Base-by-base conservation (phyloP, 108 stramenopile species). In the Schizochytrium sp. region DNA sequence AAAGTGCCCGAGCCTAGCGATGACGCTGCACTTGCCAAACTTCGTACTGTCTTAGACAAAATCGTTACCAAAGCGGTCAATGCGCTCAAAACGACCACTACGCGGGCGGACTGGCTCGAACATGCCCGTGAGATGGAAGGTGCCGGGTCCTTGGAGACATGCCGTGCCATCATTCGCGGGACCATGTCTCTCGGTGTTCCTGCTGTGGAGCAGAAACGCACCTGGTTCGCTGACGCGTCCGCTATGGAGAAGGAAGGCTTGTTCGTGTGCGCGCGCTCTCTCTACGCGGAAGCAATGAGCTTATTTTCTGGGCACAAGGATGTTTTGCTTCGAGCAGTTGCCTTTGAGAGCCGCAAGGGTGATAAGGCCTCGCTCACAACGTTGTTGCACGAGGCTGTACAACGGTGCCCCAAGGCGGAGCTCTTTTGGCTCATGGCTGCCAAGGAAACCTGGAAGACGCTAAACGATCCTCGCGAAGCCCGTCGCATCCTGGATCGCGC, bases 221-320 rank as follows among this genome's bases (percentile, higher is more conserved):
- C 97, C 3, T 98, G 98, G 99, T 91, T 96, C 29, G 97, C 97
- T n/a, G 99, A 99, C 91, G 99, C 99, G 21, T 96, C 95, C 60
- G 94, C 90, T 21, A 91, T 94, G 23, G 83, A 95, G 51, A 90
- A 93, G 5, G 87, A 95, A 5, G 96, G 95, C 58, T 92, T 92
- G 4, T 90, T 98, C 0, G 93, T 94, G 34, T 97, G 97, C 12
- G 97, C 98, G 53, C 92, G 97, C 57, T 97, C 97, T 8, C 95
- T 97, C 72, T 90, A 95, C 87, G 95, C 95, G 10, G 94, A 96
- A 88, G 95, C 96, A 21, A 88, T 98, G 60, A 89, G 91, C 23
- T 83, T 89, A 14, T 98, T 98, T 92, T 95, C 95, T 44, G 92
- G 90, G 51, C 97, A 97, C 89, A 93, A 94, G 60, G 91, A 88